Conservation (phyloP, 352 stramenopile genomes). For the Globisporangium mamillatum region DNA sequence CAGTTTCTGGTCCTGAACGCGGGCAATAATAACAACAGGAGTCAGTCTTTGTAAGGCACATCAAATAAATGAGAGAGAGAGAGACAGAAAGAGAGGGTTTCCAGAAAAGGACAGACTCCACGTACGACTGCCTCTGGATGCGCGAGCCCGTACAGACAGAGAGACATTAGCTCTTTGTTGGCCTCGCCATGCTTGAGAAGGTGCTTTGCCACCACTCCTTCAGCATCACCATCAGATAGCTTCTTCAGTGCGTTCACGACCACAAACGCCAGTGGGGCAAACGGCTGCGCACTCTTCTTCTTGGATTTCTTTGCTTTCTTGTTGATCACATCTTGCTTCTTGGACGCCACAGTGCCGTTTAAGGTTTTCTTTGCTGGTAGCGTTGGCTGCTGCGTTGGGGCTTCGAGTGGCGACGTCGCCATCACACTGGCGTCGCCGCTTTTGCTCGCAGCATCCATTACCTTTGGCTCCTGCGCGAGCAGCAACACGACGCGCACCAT, state of each 20-base stretch:
- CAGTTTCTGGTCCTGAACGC: conserved; percentile 46
- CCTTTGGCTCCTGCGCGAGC: conserved; percentile 22
- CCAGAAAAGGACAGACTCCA: not conserved
- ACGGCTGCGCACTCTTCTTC: conserved; percentile 36
- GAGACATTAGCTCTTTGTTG: conserved; percentile 27
- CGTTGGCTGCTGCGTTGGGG: not conserved
- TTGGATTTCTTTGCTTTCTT: conserved; percentile 25
- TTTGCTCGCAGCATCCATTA: not conserved
- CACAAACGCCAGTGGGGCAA: conserved; percentile 51
- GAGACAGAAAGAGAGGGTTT: not conserved
- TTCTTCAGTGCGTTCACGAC: conserved; percentile 49
- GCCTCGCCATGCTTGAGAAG: conserved; percentile 22
- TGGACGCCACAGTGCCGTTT: not conserved
- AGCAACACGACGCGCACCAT: conserved; percentile 35
- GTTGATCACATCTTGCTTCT: not conserved
- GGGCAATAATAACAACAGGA: not conserved
- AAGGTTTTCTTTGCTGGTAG: not conserved
- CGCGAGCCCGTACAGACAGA: conserved; percentile 29
- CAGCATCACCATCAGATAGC: conserved; percentile 11
- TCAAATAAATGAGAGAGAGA: not conserved
- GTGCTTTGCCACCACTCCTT: conserved; percentile 1
- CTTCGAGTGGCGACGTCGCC: not conserved
- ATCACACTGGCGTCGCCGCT: not conserved
- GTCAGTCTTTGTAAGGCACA: not conserved
- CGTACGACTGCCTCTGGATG: conserved; percentile 13